A percentile compares a stretch with the other conserved stretches of the same genome.
These are phyloP conservation scores for Boletus rex-veris DNA, from an alignment of 768 basidiomycete species.

Conservation along the genomic window DNA sequence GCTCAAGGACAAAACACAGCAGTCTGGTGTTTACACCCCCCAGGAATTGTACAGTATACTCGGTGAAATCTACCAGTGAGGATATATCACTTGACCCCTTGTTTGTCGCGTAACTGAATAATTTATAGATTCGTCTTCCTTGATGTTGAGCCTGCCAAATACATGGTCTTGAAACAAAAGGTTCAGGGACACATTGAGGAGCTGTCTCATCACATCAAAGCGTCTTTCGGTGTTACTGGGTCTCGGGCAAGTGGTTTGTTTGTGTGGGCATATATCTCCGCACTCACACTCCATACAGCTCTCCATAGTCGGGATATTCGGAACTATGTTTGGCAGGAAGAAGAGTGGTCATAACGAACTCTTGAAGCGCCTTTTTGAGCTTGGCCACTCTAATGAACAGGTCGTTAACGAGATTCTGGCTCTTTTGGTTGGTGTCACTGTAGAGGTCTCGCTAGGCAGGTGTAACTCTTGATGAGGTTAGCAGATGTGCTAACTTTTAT, in stretches of 20 bases:
- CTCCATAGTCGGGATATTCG: slow-evolving; percentile 41
- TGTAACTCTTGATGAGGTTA: neutral
- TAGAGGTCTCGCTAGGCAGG: slow-evolving; percentile 67
- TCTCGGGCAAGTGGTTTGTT: slow-evolving; percentile 38
- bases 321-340: slow-evolving; percentile 48
- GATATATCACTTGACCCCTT: neutral
- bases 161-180: slow-evolving; percentile 52
- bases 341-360: slow-evolving; percentile 44
- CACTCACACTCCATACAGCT: slow-evolving; percentile 18
- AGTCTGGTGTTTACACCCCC: slow-evolving; percentile 60
- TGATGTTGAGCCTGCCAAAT: slow-evolving; percentile 56
- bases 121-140: slow-evolving; percentile 67
- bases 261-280: neutral
- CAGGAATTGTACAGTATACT: slow-evolving; percentile 60
- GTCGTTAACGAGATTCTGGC: slow-evolving; percentile 70
- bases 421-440: slow-evolving; percentile 61
- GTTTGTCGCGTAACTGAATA: neutral
- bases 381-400: slow-evolving; percentile 56
- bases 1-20: slow-evolving; percentile 55
- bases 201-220: slow-evolving; percentile 56
- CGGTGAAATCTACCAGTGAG: slow-evolving; percentile 66
- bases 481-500: neutral
- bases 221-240: slow-evolving; percentile 40
- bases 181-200: slow-evolving; percentile 51
- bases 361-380: slow-evolving; percentile 52